A percentile compares a stretch with the other conserved stretches of the same genome.
phyloP scores from a whole-genome alignment of 345 rosid genomes.

The Sonneratia alba region DNA sequence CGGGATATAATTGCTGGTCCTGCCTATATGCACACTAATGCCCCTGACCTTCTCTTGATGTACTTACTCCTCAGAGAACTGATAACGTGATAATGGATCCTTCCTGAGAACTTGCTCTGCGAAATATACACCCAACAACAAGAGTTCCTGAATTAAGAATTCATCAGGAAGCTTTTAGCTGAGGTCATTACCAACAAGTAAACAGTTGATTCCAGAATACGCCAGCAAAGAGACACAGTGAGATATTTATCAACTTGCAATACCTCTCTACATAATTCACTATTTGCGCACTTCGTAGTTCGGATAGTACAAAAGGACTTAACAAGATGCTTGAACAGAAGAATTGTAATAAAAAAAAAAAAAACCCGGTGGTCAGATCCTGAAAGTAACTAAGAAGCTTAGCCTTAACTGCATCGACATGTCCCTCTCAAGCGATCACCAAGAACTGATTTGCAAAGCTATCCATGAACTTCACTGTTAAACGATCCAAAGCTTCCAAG shows the following conservation, averaged over 20 bases:
- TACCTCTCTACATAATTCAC: not conserved
- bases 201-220: not conserved
- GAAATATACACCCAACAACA: not conserved
- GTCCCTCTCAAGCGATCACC: not conserved
- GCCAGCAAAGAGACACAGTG: not conserved
- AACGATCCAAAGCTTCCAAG: not conserved
- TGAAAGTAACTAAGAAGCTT: not conserved
- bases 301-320: too few species aligned
- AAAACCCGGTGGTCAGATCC: conserved; percentile 2
- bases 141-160: not conserved
- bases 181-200: not conserved
- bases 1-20: not conserved
- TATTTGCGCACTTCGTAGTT: not conserved
- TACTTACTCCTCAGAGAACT: not conserved
- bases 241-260: not conserved
- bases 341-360: not conserved
- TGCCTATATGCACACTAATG: not conserved
- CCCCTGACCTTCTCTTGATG: not conserved
- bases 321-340: not conserved
- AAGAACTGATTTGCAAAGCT: not conserved
- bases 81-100: not conserved
- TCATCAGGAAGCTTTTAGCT: not conserved
- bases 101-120: not conserved
- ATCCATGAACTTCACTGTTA: not conserved
- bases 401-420: conserved; percentile 1